These are phyloP conservation scores for Rosa persica DNA, from an alignment of 306 rosid genomes.

Conservation along the genomic window DNA sequence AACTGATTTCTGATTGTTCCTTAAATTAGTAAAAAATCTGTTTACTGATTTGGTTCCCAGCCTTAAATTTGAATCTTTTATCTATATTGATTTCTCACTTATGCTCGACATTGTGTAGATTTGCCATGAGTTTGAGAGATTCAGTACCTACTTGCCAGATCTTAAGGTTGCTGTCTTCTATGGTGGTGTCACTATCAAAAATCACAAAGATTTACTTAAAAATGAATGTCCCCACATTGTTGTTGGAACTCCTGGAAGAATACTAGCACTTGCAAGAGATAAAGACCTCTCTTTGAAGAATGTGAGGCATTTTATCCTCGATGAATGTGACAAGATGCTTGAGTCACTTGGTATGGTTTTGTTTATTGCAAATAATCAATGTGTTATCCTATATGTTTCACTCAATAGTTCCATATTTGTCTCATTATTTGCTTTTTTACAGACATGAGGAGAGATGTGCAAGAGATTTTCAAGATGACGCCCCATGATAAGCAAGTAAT, in stretches of 20 bases:
- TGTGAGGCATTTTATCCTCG: conserved; percentile 91
- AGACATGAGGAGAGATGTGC: conserved; percentile 99
- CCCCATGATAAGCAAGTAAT: conserved; percentile 99
- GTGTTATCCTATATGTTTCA: not conserved
- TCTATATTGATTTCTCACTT: conserved; percentile 10
- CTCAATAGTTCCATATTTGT: not conserved
- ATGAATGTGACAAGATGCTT: conserved; percentile 98
- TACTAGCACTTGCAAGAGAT: conserved; percentile 77
- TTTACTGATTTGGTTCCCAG: not conserved
- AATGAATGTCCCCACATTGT: conserved; percentile 99
- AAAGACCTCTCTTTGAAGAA: conserved; percentile 91
- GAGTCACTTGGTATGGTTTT: conserved; percentile 80
- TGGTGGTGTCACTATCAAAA: conserved; percentile 91
- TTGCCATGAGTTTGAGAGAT: conserved; percentile 97
- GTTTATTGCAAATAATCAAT: not conserved
- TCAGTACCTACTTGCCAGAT: conserved; percentile 88
- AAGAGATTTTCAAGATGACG: conserved; percentile 96
- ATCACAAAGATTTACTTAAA: conserved; percentile 86
- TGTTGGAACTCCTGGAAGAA: conserved; percentile 99
- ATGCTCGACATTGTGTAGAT: conserved; percentile 45
- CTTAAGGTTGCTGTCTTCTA: conserved; percentile 98
- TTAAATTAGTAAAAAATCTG: not conserved
- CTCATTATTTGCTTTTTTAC: conserved; percentile 31
- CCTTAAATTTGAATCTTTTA: not conserved
- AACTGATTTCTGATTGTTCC: not conserved